Percentiles rank a stretch among this genome's conserved stretches.
These are phyloP conservation scores for Pyrenophora tritici-repentis DNA, from an alignment of 2,329 filamentous ascomycete genomes.

Conservation along the genomic window DNA sequence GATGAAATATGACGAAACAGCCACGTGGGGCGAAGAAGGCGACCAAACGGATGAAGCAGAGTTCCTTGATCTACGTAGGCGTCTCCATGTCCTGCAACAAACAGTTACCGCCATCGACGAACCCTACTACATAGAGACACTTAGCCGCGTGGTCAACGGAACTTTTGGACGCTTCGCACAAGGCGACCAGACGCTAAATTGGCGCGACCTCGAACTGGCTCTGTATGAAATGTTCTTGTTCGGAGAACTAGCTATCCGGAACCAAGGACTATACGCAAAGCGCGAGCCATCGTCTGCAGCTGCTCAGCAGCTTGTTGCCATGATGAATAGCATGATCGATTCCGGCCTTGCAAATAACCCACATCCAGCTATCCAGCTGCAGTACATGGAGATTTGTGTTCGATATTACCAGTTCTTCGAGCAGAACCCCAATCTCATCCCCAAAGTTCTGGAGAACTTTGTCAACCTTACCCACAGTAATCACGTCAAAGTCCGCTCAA, in stretches of 20 bases:
- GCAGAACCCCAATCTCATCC: constrained; percentile 77
- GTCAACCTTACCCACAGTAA: constrained; percentile 87
- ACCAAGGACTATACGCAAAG: constrained; percentile 85
- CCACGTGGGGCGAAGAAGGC: constrained; percentile 89
- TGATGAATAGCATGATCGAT: constrained; percentile 96
- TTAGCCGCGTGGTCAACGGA: constrained; percentile 84
- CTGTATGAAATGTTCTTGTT: constrained; percentile 95
- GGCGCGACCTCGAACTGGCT: constrained; percentile 92
- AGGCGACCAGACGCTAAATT: constrained; percentile 75
- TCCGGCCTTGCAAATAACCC: constrained; percentile 87
- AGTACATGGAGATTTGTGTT: constrained; percentile 98
- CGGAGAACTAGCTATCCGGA: constrained; percentile 88
- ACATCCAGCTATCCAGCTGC: constrained; percentile 88
- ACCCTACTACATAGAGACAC: constrained; percentile 80
- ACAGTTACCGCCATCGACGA: constrained; percentile 90
- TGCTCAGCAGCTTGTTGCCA: constrained; percentile 79
- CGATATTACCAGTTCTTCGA: constrained; percentile 94
- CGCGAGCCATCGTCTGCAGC: constrained; percentile 79
- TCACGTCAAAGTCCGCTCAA: constrained; percentile 81
- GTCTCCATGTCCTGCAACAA: constrained; percentile 88
- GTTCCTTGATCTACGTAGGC: constrained; percentile 91
- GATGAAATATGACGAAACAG: constrained; percentile 97
- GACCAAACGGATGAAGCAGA: constrained; percentile 96
- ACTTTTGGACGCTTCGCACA: constrained; percentile 83
- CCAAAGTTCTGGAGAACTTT: constrained; percentile 87